Evolutionary conservation across 495 filamentous ascomycete genomes (phyloP), one percentile per base, ranked within the genome.

Genomic region (Aspergillus ellipticus): DNA sequence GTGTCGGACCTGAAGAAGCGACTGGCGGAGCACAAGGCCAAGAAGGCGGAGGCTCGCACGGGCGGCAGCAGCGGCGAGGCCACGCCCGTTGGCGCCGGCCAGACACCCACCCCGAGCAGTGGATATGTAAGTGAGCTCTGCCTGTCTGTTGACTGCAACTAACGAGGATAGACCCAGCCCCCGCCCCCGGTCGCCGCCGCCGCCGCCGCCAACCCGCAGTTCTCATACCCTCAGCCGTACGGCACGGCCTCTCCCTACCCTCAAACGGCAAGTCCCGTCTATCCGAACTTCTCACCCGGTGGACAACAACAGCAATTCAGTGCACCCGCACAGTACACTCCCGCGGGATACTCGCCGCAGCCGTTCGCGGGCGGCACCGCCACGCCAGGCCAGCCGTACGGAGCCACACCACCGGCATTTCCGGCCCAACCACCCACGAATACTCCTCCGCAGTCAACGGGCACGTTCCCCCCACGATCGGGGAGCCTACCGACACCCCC

Each of bases 1-100:
- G 70, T 86, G 0, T 84, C 85, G 11, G 90, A 95, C 62, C 66
- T 96, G 60, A 93, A 92, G 78, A 87, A 86, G 77, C 82, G 91
- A 52, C 64, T 96, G 45, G 89, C 89, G 43, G 90, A 89, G 61
- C 87, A 92, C 58, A 88, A 87, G 55, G 88, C 89, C 0, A 85
- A 83, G 65, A 75, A 81, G 51, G 82, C 83, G 19, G 85, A 87
- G 58, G 81, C 81, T 66, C 74, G 75, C 22, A 71, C 68, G 51
- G 79, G 79, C 45, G 78, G 76, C 33, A 84, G 81, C 62, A 84
- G 81, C 60, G 83, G 84, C 43, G 78, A 77, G 31, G 84, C 76
- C 29, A 89, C 85, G 0, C 81, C 85, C 8, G 66, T 79, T 19
- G 78, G 79, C 17, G 76, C 77, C 19, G 76, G 79, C 11, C 77